Conservation (phyloP, 176 grass and related monocot genomes). For the Canna indica region DNA sequence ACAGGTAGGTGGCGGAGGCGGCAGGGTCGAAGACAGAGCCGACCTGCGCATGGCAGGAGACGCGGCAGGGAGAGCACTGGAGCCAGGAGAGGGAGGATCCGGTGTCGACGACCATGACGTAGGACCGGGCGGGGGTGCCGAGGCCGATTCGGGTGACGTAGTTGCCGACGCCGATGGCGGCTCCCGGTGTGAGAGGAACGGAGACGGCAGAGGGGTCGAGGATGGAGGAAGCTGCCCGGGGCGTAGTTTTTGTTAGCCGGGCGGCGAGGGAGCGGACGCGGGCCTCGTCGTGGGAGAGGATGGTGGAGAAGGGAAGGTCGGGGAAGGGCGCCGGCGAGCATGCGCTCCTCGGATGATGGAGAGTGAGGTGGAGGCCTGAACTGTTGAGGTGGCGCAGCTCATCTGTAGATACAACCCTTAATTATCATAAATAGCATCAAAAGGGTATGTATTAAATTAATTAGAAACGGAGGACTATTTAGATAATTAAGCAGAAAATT, state of each 20-base stretch:
- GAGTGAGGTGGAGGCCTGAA: conserved; percentile 11
- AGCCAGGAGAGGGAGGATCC: conserved; percentile 15
- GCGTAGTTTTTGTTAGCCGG: conserved; percentile 28
- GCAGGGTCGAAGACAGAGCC: conserved; percentile 55
- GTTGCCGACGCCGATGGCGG: conserved; percentile 9
- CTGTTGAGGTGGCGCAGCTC: not conserved
- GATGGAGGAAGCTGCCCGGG: conserved; percentile 26
- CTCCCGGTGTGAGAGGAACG: conserved; percentile 3
- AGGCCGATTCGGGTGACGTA: conserved; percentile 10
- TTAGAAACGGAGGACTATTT: not conserved
- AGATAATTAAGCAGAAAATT: too few relatives aligned
- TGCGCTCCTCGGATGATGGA: conserved; percentile 25
- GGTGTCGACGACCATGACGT: conserved; percentile 7
- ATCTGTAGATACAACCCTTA: not conserved
- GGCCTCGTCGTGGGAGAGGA: conserved; percentile 50
- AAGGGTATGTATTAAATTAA: not conserved
- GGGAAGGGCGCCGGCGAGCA: conserved; percentile 65
- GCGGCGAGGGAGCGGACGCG: conserved; percentile 40
- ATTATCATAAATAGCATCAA: not conserved
- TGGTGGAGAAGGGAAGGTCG: conserved; percentile 43
- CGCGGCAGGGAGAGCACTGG: conserved; percentile 57
- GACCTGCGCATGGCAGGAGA: conserved; percentile 54
- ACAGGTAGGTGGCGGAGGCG: conserved; percentile 48
- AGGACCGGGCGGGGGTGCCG: conserved; percentile 5
- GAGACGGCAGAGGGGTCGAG: conserved; percentile 3